Base-by-base conservation (phyloP, 2,329 filamentous ascomycete genomes). In the Colletotrichum sp. region DNA sequence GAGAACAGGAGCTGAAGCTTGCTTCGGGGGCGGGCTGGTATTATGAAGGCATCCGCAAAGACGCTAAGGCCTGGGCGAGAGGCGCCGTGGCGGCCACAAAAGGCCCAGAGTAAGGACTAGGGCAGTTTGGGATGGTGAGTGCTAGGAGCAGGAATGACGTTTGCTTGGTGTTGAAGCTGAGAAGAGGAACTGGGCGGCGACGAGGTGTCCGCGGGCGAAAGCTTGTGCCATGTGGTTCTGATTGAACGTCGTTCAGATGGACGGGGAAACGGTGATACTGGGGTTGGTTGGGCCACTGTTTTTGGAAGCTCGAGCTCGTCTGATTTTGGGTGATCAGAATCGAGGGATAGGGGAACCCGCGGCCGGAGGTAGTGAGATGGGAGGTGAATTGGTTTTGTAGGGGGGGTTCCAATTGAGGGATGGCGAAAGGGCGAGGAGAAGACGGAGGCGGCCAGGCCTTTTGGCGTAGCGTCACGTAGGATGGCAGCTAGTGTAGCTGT, bases 21-120 rank as follows among this genome's bases (percentile, higher is more conserved):
- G 60, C 32, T n/a, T 48, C 19, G 59, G 59, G 65, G 65, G 34
- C 11, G 48, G 52, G 65, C 36, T 67, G 60, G 60, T 74, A 19
- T 76, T 71, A 74, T 74, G 74, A 76, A 76, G 74, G 59, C 74
- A 76, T 76, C 71, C 66, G 55, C 71, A 66, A 55, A 25, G 28
- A 48, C 71, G 74, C 71, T 76, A 63, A 66, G 13, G 64, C 48
- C 19, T 66, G 66, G 59, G 65, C 60, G 66, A 61, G 30, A 44
- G 34, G 36, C 65, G 70, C 71, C 59, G 65, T 71, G 71, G 74
- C 71, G 30, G 71, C 71, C 60, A 74, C 65, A 32, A 76, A 69
- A 74, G 74, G 66, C 71, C 74, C 22, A 55, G 61, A 55, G 65
- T 39, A 52, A 74, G 25, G 48, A 52, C 71, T 57, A 70, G 48